Base-by-base conservation (phyloP, 2,329 filamentous ascomycete genomes). In the Capronia coronata region DNA sequence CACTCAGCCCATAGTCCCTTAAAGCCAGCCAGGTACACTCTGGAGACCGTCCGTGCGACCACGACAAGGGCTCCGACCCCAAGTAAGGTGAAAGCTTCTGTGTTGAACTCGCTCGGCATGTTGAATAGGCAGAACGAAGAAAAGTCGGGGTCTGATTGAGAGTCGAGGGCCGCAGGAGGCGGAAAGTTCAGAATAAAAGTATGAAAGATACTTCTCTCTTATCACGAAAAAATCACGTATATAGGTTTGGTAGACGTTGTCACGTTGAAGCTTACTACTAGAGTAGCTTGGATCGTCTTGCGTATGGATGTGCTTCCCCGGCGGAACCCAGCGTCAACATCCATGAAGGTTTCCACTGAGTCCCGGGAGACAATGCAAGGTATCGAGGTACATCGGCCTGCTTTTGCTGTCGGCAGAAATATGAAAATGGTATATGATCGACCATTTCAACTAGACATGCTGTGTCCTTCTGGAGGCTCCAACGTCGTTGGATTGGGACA, bases 61-160 rank as follows among this genome's bases (percentile, higher is more conserved):
- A 80, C 79, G 39, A 78, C 59, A 25, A 71, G 46, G 14, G 77
- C 62, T 4, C 73, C 77, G 19, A 80, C 57, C 0, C 64, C 72
- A 8, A 37, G 34, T 11, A 37, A 14, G 80, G 75, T 71, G 52
- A 75, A 76, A 1, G 70, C 70, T 60, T 76, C 73, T 9, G 64
- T 46, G 35, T 46, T 39, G 44, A 46, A 46, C 19, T 38, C 34
- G 35, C 29, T 46, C n/a, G 44, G 34, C 44, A 46, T 46, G 35
- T 29, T 46, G 34, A 40, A 40, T 3, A 9, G 18, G 18, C 18
- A 14, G n/a, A 9, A 19, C 14, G n/a, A 10, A 14, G 23, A 43
- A 30, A 37, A 34, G 23, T 5, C 23, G 10, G 10, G 5, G 10
- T 13, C 9, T 11, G 7, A 9, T 37, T 19, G 6, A 9, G 19